Base-by-base conservation (phyloP, 2,329 filamentous ascomycete genomes). In the Talaromyces sp. region DNA sequence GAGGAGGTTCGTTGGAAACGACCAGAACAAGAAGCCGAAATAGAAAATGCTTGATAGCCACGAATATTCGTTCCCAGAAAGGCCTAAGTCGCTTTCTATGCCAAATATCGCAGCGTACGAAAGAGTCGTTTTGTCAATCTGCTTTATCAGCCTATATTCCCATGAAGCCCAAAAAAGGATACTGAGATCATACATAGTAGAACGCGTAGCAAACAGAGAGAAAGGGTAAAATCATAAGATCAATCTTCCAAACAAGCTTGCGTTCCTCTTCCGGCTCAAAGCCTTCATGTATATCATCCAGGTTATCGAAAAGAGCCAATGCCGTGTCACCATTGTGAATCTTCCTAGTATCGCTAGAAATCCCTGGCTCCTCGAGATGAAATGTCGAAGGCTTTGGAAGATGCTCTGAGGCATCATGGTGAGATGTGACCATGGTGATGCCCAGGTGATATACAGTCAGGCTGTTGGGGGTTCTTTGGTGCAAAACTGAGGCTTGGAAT, bases 141-240 rank as follows among this genome's bases (percentile, higher is more conserved):
- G 19, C 33, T 14, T 16, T 4, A 30, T 46, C 14, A 46, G 43
- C 20, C 16, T 8, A 16, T 39, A 16, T 33, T 7, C 9, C 9
- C 24, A 27, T 27, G 24, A 32, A 10, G 7, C 7, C 4, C 4
- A 22, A n/a, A 11, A 20, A 39, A 14, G 29, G 29, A 1, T 4
- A n/a, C 11, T 6, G 10, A 29, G n/a, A 11, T 41, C 42, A 27
- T 41, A 52, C 55, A 57, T 77, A 78, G 56, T 71, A 73, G 63
- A 80, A 80, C 8, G 73, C 71, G 55, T 79, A 80, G 57, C 75
- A 79, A n/a, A 80, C 74, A 3, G 72, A 72, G 20, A 80, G 62
- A 47, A 77, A 77, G 3, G 80, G 81, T 10, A 83, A 59, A 56
- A 83, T 81, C 72, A 81, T 78, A 6, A 75, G 65, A 55, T 84